phyloP scores from a whole-genome alignment of 805 yeast genomes.

The Metschnikowia lunata region DNA sequence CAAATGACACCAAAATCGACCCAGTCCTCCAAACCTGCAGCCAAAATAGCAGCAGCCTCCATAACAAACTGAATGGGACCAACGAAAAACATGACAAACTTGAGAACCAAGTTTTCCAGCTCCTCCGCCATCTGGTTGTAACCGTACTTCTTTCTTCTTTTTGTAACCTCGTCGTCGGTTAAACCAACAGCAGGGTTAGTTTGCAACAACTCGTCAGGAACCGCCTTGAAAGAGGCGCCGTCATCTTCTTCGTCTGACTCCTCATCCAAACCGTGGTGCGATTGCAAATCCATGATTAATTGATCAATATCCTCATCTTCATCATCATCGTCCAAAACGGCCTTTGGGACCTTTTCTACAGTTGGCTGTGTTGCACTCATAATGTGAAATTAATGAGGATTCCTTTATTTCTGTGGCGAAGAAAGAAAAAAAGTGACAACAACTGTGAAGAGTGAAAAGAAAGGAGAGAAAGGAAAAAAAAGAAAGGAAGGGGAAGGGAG shows the following conservation, averaged over 20 bases:
- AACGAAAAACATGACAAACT: constrained; percentile 81
- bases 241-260: constrained; percentile 29
- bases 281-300: constrained; percentile 74
- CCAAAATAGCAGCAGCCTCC: constrained; percentile 94
- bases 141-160: constrained; percentile 89
- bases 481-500: too few relatives aligned
- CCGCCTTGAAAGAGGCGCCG: constrained; percentile 51
- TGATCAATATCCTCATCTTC: constrained; percentile 57
- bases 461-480: not conserved
- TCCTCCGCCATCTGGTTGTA: constrained; percentile 89
- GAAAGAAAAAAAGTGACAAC: constrained; percentile 1
- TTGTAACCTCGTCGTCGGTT: constrained; percentile 68
- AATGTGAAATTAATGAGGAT: constrained; percentile 7
- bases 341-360: constrained; percentile 48
- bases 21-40: constrained; percentile 97
- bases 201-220: constrained; percentile 80
- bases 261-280: constrained; percentile 45
- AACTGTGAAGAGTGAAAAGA: not conserved
- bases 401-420: constrained; percentile 2
- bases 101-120: constrained; percentile 69
- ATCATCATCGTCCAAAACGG: constrained; percentile 41
- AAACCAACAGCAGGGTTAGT: constrained; percentile 80
- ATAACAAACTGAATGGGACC: constrained; percentile 97
- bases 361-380: constrained; percentile 49
- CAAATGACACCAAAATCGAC: constrained; percentile 97